Evolutionary conservation across 441 rosid genomes (phyloP).

Genomic region (Corymbia citriodora): DNA sequence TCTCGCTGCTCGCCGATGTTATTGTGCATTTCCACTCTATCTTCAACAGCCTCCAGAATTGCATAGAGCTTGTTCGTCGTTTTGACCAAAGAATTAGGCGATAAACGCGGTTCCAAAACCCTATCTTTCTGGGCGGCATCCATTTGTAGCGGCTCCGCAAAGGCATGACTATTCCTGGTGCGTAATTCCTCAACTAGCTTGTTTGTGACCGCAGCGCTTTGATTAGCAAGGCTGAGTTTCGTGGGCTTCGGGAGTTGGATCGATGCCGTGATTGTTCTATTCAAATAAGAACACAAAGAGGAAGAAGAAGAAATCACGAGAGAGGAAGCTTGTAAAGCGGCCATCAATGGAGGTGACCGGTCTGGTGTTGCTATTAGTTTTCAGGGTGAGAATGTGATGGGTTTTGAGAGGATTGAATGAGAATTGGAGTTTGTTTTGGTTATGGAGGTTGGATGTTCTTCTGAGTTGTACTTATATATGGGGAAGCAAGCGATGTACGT

Average conservation of each 20-base stretch:
- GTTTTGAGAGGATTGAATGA: not conserved
- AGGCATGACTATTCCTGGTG: not conserved
- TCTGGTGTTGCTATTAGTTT: not conserved
- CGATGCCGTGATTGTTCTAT: not conserved
- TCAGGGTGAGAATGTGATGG: not conserved
- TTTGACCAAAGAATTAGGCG: not conserved
- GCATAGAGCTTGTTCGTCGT: not conserved
- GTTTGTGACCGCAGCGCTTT: not conserved
- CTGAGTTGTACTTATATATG: not conserved
- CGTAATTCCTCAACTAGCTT: not conserved
- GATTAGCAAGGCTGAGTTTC: not conserved
- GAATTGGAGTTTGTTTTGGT: not conserved
- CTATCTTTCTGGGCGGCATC: not conserved
- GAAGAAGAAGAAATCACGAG: not conserved
- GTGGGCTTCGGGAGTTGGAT: not conserved
- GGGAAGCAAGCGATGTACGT: not conserved
- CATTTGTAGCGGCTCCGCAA: not conserved
- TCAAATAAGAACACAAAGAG: not conserved
- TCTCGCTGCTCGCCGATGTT: not conserved
- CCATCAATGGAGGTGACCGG: not conserved
- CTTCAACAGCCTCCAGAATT: not conserved
- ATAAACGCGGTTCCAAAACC: not conserved
- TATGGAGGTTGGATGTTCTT: not conserved
- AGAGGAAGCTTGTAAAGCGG: not conserved
- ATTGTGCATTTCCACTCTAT: not conserved